Conservation (phyloP, 768 basidiomycete species). For the Psilocybe cubensis region DNA sequence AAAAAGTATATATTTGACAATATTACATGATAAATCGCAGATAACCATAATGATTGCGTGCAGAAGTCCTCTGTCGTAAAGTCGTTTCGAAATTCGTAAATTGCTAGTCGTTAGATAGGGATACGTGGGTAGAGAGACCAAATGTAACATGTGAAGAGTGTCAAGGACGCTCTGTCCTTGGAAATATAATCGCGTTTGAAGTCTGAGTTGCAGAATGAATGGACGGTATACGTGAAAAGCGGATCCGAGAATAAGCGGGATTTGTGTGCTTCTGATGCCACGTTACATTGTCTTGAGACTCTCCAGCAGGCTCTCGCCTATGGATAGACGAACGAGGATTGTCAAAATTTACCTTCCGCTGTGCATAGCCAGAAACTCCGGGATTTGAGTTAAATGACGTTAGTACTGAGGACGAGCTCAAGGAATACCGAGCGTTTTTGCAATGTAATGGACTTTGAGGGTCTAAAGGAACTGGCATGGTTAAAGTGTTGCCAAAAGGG, state of each 20-base stretch:
- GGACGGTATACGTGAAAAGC: slow-evolving; percentile 3
- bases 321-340: slow-evolving; percentile 10
- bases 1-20: no score
- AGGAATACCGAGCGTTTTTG: background rate
- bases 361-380: background rate
- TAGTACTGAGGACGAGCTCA: background rate
- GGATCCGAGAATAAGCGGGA: background rate
- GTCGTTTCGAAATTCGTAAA: no score
- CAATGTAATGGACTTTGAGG: background rate
- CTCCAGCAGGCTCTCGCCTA: slow-evolving; percentile 8
- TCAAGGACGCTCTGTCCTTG: no score
- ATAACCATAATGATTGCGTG: no score
- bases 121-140: no score
- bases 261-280: background rate
- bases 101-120: no score
- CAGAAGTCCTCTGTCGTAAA: no score
- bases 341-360: background rate
- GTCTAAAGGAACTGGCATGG: background rate
- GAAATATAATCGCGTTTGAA: no score
- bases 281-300: background rate
- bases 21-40: no score
- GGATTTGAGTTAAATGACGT: background rate
- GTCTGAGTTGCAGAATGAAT: background rate
- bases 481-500: background rate
- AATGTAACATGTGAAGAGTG: no score